Conservation (phyloP, 108 stramenopile genomes). For the Nannochloropsis gaditana region DNA sequence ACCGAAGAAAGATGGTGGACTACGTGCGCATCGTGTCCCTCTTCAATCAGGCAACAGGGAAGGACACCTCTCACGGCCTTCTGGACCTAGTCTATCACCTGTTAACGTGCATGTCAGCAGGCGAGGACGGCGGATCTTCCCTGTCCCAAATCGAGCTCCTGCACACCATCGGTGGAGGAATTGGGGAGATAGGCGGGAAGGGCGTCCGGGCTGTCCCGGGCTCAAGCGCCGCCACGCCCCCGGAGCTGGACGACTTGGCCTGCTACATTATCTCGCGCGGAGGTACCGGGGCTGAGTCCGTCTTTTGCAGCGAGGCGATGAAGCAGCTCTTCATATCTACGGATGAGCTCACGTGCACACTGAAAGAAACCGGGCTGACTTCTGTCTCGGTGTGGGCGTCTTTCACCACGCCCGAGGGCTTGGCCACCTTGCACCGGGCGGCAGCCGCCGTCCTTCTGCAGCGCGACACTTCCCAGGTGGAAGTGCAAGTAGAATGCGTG, state of each 20-base stretch:
- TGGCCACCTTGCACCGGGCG: slow-evolving; percentile 2
- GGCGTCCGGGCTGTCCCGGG: background rate
- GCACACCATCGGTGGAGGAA: background rate
- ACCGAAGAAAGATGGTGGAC: background rate
- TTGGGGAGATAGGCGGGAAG: background rate
- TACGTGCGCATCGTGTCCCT: background rate
- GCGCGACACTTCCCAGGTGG: background rate
- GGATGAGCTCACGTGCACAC: background rate
- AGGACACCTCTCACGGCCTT: background rate
- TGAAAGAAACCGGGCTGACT: background rate
- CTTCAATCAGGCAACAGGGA: background rate
- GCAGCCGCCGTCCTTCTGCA: background rate
- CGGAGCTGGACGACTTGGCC: background rate
- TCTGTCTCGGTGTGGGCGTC: background rate
- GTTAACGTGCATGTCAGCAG: too few species aligned
- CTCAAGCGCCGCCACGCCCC: background rate
- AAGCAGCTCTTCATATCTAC: slow-evolving; percentile 3
- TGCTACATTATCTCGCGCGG: background rate
- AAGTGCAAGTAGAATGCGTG: background rate
- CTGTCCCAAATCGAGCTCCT: background rate
- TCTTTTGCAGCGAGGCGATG: slow-evolving; percentile 10
- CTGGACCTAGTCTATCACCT: background rate
- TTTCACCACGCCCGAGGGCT: background rate
- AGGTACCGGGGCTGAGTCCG: background rate
- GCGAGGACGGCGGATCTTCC: too few species aligned